Evolutionary conservation across 1,284 basidiomycete genomes (phyloP), one percentile per base, ranked within the genome.

Genomic region (Heterobasidion occidentale): DNA sequence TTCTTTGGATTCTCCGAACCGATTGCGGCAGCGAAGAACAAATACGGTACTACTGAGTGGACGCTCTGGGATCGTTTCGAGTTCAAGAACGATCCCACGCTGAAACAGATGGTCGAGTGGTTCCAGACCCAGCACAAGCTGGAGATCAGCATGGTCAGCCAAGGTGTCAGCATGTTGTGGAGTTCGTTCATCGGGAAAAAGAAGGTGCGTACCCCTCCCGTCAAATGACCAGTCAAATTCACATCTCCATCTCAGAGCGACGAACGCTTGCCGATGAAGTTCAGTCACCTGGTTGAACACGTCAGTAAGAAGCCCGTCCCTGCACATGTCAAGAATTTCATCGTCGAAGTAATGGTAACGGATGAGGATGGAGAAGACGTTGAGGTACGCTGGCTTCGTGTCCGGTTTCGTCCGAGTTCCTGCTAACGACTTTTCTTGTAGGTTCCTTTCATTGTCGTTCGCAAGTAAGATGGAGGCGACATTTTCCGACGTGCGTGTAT

Each of bases 1-100:
- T 99, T 99, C 86, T 98, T 99, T 68, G 97, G 94, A 27, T 99
- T 99, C 79, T 98, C 94, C 1, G 97, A 99, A 68, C 97, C 97
- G 19, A 94, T 99, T 62, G 88, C 86, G 3, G 94, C 96, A n/a
- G 68, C 81, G 61, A 97, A 95, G 78, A 79, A 84, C 63, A 94
- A 94, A 79, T 97, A 94, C 71, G 86, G 84, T 62, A 75, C 77
- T 51, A 88, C 80, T 1, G 93, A 97, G 64, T 99, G 97, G 96
- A 99, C 97, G 3, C 81, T 99, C 38, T 99, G 97, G 97, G 94
- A 98, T 72, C 86, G 95, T 57, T 94, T 99, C 76, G 89, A 94
- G 71, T 91, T 99, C 72, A 80, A 86, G 64, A 83, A 87, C 65
- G 88, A 99, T 71, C 90, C 94, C 9, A 93, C 94, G 11, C 78